A percentile compares a stretch with the other conserved stretches of the same genome.
Evolutionary conservation across 306 rosid species (phyloP).

Genomic region (Neltuma alba): DNA sequence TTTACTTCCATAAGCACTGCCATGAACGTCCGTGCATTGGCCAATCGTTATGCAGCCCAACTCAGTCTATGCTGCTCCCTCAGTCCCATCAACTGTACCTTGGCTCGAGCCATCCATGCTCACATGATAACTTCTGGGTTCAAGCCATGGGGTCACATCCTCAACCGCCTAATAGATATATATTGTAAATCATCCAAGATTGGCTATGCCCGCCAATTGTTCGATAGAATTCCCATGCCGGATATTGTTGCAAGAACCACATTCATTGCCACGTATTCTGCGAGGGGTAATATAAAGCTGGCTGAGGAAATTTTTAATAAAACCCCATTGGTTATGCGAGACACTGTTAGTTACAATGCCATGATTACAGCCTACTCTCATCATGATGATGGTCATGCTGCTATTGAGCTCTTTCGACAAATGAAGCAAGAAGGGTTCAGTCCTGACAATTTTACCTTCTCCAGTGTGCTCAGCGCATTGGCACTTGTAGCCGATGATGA

Average conservation of each 20-base stretch:
- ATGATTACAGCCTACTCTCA: constrained; percentile 56
- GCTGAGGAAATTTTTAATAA: constrained; percentile 42
- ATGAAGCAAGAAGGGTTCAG: constrained; percentile 42
- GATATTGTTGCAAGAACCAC: constrained; percentile 29
- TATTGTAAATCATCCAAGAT: constrained; percentile 63
- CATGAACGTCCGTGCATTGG: constrained; percentile 44
- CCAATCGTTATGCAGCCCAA: constrained; percentile 51
- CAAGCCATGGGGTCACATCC: constrained; percentile 54
- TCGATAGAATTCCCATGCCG: not conserved
- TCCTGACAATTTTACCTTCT: constrained; percentile 45
- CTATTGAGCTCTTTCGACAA: constrained; percentile 37
- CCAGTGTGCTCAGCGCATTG: constrained; percentile 41
- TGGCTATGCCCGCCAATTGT: not conserved
- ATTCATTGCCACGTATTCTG: constrained; percentile 46
- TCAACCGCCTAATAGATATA: constrained; percentile 54
- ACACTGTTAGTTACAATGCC: constrained; percentile 55
- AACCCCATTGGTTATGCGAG: constrained; percentile 42
- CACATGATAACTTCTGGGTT: constrained; percentile 60
- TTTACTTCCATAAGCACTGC: not conserved
- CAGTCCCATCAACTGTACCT: constrained; percentile 31
- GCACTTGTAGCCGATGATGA: constrained; percentile 42
- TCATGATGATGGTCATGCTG: constrained; percentile 46
- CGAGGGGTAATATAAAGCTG: constrained; percentile 41
- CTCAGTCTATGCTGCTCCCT: constrained; percentile 36
- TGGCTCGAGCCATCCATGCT: constrained; percentile 57